Conservation (phyloP, 805 yeast species). For the Wickerhamiella domercqiae region DNA sequence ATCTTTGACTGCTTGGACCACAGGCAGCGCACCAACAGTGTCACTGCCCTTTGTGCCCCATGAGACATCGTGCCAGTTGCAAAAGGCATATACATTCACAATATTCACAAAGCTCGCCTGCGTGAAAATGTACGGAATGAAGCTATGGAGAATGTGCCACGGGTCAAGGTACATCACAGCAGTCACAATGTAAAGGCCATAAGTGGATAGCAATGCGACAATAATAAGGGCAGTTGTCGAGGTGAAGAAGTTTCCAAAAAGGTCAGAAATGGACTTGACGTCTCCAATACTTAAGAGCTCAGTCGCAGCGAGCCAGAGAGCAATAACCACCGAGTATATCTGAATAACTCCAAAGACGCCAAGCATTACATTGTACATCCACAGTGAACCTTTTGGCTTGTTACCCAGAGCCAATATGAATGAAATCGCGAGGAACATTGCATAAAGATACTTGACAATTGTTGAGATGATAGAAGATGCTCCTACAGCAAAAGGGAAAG, state of each 20-base stretch:
- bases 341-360: slow-evolving; percentile 44
- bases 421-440: slow-evolving; percentile 41
- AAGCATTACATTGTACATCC: slow-evolving; percentile 37
- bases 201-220: slow-evolving; percentile 45
- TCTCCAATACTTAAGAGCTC: slow-evolving; percentile 29
- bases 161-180: slow-evolving; percentile 48
- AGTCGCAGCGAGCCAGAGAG: slow-evolving; percentile 41
- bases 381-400: slow-evolving; percentile 45
- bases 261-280: slow-evolving; percentile 17
- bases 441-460: slow-evolving; percentile 39
- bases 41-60: slow-evolving; percentile 66
- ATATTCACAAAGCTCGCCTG: slow-evolving; percentile 29
- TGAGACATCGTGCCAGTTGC: slow-evolving; percentile 56
- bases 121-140: slow-evolving; percentile 25
- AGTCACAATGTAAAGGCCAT: slow-evolving; percentile 44
- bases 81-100: slow-evolving; percentile 50
- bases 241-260: slow-evolving; percentile 25
- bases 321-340: slow-evolving; percentile 43
- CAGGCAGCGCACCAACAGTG: slow-evolving; percentile 39
- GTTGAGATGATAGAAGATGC: slow-evolving; percentile 32
- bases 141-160: slow-evolving; percentile 49
- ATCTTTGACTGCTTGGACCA: slow-evolving; percentile 33
- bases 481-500: slow-evolving; percentile 23
- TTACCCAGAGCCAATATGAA: slow-evolving; percentile 52
- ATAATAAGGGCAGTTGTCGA: slow-evolving; percentile 38